These are phyloP conservation scores for Serendipita sp. DNA, from an alignment of 1,284 basidiomycete genomes.

Conservation along the genomic window DNA sequence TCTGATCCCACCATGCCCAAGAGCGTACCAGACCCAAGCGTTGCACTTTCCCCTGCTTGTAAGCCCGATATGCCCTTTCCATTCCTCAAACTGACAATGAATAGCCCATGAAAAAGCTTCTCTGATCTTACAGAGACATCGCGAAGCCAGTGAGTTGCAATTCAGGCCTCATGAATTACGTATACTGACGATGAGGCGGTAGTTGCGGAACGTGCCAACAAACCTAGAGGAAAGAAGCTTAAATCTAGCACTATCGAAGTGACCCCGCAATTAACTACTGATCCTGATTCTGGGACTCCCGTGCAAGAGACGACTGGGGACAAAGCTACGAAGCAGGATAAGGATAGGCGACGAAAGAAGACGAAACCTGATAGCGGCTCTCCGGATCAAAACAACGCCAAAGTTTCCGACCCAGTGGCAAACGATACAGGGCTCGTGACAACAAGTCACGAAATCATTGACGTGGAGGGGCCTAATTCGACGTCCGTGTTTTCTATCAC, in stretches of 20 bases:
- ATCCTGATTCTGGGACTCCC: too few species aligned
- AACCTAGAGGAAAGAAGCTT: neutral
- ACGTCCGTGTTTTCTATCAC: neutral
- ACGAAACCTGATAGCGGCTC: constrained; percentile 14
- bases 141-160: neutral
- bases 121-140: neutral
- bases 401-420: neutral
- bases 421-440: neutral
- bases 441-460: neutral
- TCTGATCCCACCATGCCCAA: neutral
- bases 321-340: neutral
- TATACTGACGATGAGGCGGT: neutral
- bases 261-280: too few species aligned
- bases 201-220: neutral
- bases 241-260: neutral
- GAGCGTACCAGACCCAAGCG: neutral
- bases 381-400: neutral
- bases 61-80: neutral
- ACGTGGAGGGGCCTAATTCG: constrained; percentile 4
- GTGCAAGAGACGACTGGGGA: neutral
- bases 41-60: neutral
- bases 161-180: neutral
- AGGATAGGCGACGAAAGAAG: constrained; percentile 13
- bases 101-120: neutral
- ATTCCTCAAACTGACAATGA: neutral